Percentiles rank a stretch among this genome's conserved stretches.
Evolutionary conservation across 2,329 filamentous ascomycete genomes (phyloP).

Genomic region (Phaeosphaeria sp.): DNA sequence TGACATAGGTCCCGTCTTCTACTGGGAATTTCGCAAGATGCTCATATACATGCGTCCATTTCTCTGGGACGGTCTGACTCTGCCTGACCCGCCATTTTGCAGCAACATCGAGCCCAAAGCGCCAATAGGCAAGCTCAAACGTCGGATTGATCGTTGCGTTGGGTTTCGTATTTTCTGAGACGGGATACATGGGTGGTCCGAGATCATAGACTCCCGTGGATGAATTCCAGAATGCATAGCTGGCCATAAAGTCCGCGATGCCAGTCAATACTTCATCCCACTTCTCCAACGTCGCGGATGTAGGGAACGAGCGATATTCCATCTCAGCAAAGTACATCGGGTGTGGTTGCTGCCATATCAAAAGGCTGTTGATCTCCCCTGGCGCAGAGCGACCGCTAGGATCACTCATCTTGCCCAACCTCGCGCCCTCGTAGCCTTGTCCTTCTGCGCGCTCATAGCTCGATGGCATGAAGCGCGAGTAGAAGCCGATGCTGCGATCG

Average conservation of each 20-base stretch:
- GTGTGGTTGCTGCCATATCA: constrained; percentile 70
- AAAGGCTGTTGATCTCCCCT: constrained; percentile 66
- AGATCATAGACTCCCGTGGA: constrained; percentile 61
- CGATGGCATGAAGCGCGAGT: constrained; percentile 54
- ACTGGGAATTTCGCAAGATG: constrained; percentile 63
- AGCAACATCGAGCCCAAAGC: constrained; percentile 65
- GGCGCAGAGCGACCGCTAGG: constrained; percentile 63
- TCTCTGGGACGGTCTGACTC: constrained; percentile 50
- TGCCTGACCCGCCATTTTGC: constrained; percentile 60
- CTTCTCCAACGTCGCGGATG: constrained; percentile 52
- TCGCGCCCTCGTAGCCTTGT: constrained; percentile 53
- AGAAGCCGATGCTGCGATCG: constrained; percentile 57
- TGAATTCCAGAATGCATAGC: constrained; percentile 62
- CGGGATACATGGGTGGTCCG: constrained; percentile 60
- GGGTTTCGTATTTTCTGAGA: constrained; percentile 65
- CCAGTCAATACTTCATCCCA: constrained; percentile 63
- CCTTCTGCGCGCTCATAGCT: constrained; percentile 44
- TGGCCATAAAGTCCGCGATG: constrained; percentile 66
- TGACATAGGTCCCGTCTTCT: constrained; percentile 59
- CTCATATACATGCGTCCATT: constrained; percentile 59
- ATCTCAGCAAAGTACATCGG: constrained; percentile 66
- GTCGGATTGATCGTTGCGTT: constrained; percentile 65
- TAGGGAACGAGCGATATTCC: constrained; percentile 59
- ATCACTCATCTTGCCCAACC: constrained; percentile 66
- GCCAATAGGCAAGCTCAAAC: constrained; percentile 68